Evolutionary conservation across 345 rosid species (phyloP).

Genomic region (Gossypium australe): DNA sequence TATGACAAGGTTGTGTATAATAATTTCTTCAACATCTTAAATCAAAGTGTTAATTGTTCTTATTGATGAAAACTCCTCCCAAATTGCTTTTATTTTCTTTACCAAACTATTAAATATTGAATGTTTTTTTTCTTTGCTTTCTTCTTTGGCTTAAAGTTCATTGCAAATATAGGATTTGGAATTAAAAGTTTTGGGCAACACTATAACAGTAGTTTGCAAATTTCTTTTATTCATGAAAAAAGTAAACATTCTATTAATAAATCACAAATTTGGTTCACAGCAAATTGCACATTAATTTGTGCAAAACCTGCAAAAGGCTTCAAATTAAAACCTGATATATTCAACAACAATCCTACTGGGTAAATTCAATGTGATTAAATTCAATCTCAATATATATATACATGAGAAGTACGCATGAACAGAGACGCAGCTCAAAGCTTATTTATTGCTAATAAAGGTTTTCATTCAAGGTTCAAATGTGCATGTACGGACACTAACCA

Average conservation of each 20-base stretch:
- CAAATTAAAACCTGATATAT: too few relatives aligned
- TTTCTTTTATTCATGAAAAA: too few relatives aligned
- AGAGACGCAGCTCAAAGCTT: neutral
- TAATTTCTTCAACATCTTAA: neutral
- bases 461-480: neutral
- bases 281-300: too few relatives aligned
- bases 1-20: neutral
- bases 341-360: too few relatives aligned
- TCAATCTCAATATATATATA: too few relatives aligned
- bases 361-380: too few relatives aligned
- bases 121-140: slow-evolving; percentile 15
- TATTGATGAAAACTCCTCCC: slow-evolving; percentile 32
- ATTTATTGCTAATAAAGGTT: slow-evolving; percentile 6
- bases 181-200: neutral
- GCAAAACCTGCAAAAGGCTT: too few relatives aligned
- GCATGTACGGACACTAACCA: neutral
- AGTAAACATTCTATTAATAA: too few relatives aligned
- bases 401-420: neutral
- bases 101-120: slow-evolving; percentile 26
- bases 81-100: slow-evolving; percentile 27
- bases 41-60: slow-evolving; percentile 33
- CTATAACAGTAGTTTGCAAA: too few relatives aligned
- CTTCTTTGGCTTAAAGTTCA: slow-evolving; percentile 8
- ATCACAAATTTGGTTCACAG: too few relatives aligned
- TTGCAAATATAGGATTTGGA: neutral